These are phyloP conservation scores for Botrytis aclada DNA, from an alignment of 2,329 filamentous ascomycete species.

Conservation along the genomic window DNA sequence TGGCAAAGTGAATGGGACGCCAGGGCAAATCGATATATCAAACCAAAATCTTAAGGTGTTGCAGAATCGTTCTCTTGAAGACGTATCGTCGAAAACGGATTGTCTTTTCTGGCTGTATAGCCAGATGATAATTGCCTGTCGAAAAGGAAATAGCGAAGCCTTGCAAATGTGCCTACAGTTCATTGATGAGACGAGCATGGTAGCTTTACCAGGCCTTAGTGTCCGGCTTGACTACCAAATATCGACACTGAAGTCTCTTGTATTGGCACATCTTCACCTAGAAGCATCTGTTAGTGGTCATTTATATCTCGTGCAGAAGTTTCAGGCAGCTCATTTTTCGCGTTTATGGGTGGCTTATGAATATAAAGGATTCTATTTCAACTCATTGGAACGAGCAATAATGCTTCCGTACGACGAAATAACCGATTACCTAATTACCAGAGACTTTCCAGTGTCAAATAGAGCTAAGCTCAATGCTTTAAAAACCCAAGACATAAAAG, in stretches of 20 bases:
- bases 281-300: neutral
- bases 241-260: neutral
- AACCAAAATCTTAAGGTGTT: too few relatives aligned
- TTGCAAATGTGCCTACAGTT: accelerated
- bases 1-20: accelerated
- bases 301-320: neutral
- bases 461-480: too few relatives aligned
- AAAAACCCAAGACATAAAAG: too few relatives aligned
- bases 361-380: too few relatives aligned
- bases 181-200: neutral
- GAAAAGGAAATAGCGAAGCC: neutral
- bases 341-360: too few relatives aligned
- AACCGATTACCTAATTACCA: too few relatives aligned
- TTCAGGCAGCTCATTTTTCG: too few relatives aligned
- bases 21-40: too few relatives aligned
- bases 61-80: neutral
- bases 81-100: neutral
- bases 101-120: neutral
- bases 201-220: too few relatives aligned
- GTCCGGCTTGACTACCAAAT: accelerated
- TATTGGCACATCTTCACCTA: neutral
- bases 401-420: too few relatives aligned
- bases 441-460: too few relatives aligned
- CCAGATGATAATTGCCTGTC: neutral
- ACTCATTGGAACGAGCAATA: too few relatives aligned